These are phyloP conservation scores for Ogataea saltuana DNA, from an alignment of 805 yeast genomes.

Conservation along the genomic window DNA sequence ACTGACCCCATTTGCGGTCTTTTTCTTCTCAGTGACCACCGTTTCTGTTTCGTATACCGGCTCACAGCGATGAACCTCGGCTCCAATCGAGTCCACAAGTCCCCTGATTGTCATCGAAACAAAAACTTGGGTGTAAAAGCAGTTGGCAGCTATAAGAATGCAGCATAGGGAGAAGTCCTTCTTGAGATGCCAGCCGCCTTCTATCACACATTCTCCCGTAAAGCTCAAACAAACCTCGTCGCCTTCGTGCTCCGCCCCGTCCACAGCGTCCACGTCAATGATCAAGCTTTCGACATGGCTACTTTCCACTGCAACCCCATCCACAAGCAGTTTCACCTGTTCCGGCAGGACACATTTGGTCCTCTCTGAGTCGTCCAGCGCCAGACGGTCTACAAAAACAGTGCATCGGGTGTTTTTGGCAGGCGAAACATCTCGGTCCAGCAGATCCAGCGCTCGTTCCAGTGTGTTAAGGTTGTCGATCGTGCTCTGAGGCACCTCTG, in stretches of 20 bases:
- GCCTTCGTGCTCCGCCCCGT: slow-evolving; percentile 1
- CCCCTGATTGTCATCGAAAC: slow-evolving; percentile 18
- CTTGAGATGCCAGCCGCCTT: slow-evolving; percentile 14
- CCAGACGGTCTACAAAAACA: slow-evolving; percentile 9
- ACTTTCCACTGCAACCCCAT: slow-evolving; percentile 3
- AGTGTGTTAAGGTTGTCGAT: slow-evolving; percentile 13
- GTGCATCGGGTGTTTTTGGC: slow-evolving; percentile 7
- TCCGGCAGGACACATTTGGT: slow-evolving; percentile 7
- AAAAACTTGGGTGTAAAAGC: slow-evolving; percentile 13
- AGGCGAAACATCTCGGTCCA: neutral
- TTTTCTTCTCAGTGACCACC: slow-evolving; percentile 4
- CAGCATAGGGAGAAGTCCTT: slow-evolving; percentile 13
- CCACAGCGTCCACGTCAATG: slow-evolving; percentile 9
- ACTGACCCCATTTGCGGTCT: neutral
- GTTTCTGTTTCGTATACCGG: slow-evolving; percentile 18
- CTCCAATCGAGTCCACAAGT: slow-evolving; percentile 13
- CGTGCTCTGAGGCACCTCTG: slow-evolving; percentile 9
- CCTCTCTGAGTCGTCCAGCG: slow-evolving; percentile 8
- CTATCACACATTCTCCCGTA: slow-evolving; percentile 10
- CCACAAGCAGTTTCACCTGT: slow-evolving; percentile 7
- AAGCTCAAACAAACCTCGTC: slow-evolving; percentile 10
- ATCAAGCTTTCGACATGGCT: slow-evolving; percentile 11
- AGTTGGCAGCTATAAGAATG: slow-evolving; percentile 12
- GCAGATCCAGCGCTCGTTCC: slow-evolving; percentile 11
- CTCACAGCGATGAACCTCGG: slow-evolving; percentile 11